Evolutionary conservation across 2,329 filamentous ascomycete genomes (phyloP).

Genomic region (Penicillium rolfsii): DNA sequence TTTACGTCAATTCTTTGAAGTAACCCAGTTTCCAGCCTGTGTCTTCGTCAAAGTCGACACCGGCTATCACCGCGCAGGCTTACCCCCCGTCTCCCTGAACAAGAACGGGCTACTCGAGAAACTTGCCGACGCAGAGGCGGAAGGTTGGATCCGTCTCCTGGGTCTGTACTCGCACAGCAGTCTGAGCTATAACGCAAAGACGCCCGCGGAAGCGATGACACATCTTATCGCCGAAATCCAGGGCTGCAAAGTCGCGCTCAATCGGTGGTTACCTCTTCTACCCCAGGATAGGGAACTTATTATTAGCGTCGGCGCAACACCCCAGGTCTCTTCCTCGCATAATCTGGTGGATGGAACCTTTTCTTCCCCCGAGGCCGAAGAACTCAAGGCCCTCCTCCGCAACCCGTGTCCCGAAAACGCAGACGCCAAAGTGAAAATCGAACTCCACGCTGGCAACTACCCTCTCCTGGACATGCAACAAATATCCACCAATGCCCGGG

Average conservation of each 20-base stretch:
- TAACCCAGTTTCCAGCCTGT: slow-evolving; percentile 53
- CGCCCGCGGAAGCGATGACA: slow-evolving; percentile 61
- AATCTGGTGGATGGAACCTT: slow-evolving; percentile 53
- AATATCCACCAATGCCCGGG: slow-evolving; percentile 68
- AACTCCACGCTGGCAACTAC: slow-evolving; percentile 78
- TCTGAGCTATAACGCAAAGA: slow-evolving; percentile 65
- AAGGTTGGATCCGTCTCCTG: slow-evolving; percentile 49
- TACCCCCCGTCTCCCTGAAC: slow-evolving; percentile 55
- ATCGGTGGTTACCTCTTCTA: slow-evolving; percentile 23
- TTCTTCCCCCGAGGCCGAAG: slow-evolving; percentile 38
- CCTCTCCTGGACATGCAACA: slow-evolving; percentile 78
- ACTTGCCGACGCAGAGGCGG: slow-evolving; percentile 31
- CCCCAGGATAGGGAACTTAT: slow-evolving; percentile 44
- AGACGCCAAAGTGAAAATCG: slow-evolving; percentile 54
- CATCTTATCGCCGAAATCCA: slow-evolving; percentile 64
- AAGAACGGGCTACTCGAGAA: slow-evolving; percentile 38
- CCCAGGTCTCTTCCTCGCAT: slow-evolving; percentile 69
- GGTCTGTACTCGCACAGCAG: slow-evolving; percentile 77
- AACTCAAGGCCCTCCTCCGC: slow-evolving; percentile 36
- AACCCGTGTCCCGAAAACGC: slow-evolving; percentile 13
- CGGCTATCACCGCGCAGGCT: slow-evolving; percentile 71
- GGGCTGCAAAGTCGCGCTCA: slow-evolving; percentile 43
- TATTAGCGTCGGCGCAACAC: slow-evolving; percentile 75
- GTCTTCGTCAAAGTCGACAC: slow-evolving; percentile 77
- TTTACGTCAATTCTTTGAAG: slow-evolving; percentile 49